Conservation (phyloP, 2,329 filamentous ascomycete genomes). For the Polytolypa hystricis region DNA sequence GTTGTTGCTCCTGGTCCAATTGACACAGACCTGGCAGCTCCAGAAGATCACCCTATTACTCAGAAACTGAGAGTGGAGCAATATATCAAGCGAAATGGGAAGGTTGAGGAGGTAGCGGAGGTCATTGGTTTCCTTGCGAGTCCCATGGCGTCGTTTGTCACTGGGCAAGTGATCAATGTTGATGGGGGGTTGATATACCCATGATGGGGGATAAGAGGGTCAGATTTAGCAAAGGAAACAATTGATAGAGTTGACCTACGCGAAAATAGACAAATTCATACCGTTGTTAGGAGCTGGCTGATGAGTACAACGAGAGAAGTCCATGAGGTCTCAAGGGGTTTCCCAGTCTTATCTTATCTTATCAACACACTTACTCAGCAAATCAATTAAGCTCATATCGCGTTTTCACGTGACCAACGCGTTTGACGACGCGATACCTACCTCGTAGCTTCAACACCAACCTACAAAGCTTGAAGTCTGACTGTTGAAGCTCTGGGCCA, state of each 20-base stretch:
- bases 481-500: too few relatives aligned
- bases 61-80: background rate
- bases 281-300: too few relatives aligned
- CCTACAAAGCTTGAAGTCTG: too few relatives aligned
- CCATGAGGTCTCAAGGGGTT: too few relatives aligned
- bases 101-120: background rate
- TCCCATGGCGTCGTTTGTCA: background rate
- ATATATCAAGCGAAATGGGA: background rate
- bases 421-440: background rate
- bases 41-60: background rate
- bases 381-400: background rate
- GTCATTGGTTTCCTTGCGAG: background rate
- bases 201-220: background rate
- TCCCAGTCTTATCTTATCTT: too few relatives aligned
- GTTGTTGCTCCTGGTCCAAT: background rate
- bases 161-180: background rate
- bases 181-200: background rate
- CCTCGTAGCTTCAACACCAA: background rate
- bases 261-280: too few relatives aligned
- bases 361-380: too few relatives aligned
- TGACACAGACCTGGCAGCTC: background rate
- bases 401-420: constrained; percentile 4
- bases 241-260: too few relatives aligned
- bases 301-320: too few relatives aligned
- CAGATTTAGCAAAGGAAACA: too few relatives aligned